phyloP scores from a whole-genome alignment of 2,329 filamentous ascomycete species.

The Neonectria punicea region DNA sequence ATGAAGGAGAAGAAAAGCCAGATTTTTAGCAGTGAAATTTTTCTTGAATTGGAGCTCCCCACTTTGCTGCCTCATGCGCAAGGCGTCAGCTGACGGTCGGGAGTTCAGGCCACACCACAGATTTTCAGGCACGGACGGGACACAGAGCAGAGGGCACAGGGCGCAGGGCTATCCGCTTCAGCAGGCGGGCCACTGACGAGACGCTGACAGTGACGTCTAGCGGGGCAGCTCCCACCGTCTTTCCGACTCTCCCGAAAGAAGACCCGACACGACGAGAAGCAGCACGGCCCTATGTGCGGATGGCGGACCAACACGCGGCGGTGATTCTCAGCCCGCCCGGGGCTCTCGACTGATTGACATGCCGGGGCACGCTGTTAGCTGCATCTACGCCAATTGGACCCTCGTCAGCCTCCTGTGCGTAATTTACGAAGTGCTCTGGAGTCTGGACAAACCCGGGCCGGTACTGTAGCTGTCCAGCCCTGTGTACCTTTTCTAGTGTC shows the following conservation, averaged over 20 bases:
- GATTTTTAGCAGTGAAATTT: slow-evolving; percentile 33
- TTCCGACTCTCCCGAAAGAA: slow-evolving; percentile 14
- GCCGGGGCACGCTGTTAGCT: background rate
- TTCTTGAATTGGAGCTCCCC: slow-evolving; percentile 42
- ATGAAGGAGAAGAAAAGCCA: slow-evolving; percentile 31
- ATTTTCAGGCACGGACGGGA: background rate
- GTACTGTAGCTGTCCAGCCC: background rate
- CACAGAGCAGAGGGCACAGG: slow-evolving; percentile 1
- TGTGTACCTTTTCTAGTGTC: slow-evolving; percentile 9
- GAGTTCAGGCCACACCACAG: background rate
- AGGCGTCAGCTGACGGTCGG: slow-evolving; percentile 40
- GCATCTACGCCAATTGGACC: background rate
- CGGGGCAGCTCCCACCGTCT: slow-evolving; percentile 14
- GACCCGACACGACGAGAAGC: background rate
- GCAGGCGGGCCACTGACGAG: background rate
- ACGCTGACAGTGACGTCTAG: slow-evolving; percentile 14
- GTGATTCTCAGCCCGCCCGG: background rate
- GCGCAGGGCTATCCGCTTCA: background rate
- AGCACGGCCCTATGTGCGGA: background rate
- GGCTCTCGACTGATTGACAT: background rate
- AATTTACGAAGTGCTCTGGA: background rate
- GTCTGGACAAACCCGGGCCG: background rate
- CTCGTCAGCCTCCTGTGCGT: background rate
- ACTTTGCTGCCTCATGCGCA: slow-evolving; percentile 47
- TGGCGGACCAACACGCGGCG: slow-evolving; percentile 1